Evolutionary conservation across 1,284 basidiomycete species (phyloP), one percentile per base, ranked within the genome.

Genomic region (Cutaneotrichosporon dermatis): DNA sequence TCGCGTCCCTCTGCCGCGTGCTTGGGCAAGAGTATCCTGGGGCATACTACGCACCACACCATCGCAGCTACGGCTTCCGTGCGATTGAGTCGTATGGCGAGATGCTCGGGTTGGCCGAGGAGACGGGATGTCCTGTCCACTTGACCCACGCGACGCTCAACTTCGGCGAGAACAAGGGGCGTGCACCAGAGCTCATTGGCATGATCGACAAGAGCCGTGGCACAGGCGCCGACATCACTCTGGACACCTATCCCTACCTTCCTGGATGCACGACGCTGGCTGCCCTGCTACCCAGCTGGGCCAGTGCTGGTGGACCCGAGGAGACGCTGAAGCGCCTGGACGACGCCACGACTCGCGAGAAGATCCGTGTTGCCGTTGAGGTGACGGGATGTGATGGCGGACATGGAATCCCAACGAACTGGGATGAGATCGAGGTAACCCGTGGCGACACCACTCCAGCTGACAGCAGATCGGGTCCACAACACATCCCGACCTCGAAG

Each of bases 211-310:
- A 55, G 16, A 58, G 71, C 8, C 55, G 65, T 15, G 33, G 44
- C 2, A 45, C 53, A 6, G 76, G 75, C 10, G 64, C 63, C 4
- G 72, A 75, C 48, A 61, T 78, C 46, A 68, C 66, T 0, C 67
- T 78, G 46, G 76, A 78, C 58, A 76, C 75, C 4, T 78, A 78
- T 55, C 76, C 76, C 2, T 78, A 78, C 54, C 55, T 76, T 9
- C 73, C 76, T 0, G 75, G 75, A 2, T 74, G 70, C 53, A 78
- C 76, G 11, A 78, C 76, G 2, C 68, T 78, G 6, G 64, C 72
- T 1, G 59, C 76, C 4, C 62, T 77, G 1, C 60, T 78, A 11
- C 76, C 76, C 8, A 65, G 62, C 34, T 76, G 74, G 75, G 74
- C 73, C 13, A 66, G 63, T 33, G 56, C 67, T 0, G 76, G 76